phyloP scores from a whole-genome alignment of 768 basidiomycete species.

The Ramaria rubella region DNA sequence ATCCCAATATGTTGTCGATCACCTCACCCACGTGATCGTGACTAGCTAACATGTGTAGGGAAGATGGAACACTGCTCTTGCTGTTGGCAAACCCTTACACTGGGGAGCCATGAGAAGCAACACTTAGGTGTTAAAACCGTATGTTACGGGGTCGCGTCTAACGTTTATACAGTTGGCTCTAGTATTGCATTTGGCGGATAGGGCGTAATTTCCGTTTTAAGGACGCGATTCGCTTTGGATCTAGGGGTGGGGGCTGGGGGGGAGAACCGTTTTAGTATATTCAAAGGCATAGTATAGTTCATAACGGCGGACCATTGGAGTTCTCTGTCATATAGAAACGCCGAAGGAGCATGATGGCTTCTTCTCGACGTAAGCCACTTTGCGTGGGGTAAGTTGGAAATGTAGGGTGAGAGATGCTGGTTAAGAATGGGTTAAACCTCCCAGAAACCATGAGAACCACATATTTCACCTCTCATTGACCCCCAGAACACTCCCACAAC shows the following conservation, averaged over 20 bases:
- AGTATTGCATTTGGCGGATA: background rate
- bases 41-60: too few species aligned
- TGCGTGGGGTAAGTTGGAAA: conserved; percentile 70
- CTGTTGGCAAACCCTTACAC: too few species aligned
- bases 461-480: conserved; percentile 66
- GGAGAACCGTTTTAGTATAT: conserved; percentile 6
- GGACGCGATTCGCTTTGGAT: conserved; percentile 73
- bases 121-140: too few species aligned
- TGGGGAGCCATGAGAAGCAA: too few species aligned
- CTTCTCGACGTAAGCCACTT: conserved; percentile 73
- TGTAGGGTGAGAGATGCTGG: conserved; percentile 61
- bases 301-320: conserved; percentile 59
- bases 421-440: background rate
- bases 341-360: conserved; percentile 80
- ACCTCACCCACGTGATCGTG: too few species aligned
- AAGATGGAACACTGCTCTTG: too few species aligned
- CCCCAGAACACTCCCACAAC: conserved; percentile 89
- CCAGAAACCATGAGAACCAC: background rate
- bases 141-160: too few species aligned
- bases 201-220: conserved; percentile 71
- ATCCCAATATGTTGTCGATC: too few species aligned
- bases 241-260: conserved; percentile 79
- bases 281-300: background rate
- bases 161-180: background rate
- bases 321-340: conserved; percentile 94